Evolutionary conservation across 768 basidiomycete species (phyloP).

Genomic region (Stropharia rugosoannulata): DNA sequence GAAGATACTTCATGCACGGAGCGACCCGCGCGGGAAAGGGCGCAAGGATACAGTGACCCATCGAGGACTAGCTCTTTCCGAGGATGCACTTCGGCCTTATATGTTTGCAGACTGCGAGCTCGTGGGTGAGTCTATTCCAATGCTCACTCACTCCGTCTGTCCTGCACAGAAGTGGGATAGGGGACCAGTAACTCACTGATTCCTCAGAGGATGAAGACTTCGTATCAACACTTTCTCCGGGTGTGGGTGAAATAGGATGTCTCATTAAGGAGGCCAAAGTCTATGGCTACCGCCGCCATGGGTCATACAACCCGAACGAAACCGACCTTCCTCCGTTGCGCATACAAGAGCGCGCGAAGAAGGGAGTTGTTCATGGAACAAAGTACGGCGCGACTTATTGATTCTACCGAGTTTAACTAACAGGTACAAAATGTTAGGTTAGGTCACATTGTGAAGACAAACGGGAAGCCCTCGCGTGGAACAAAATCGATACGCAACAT

Average conservation of each 20-base stretch:
- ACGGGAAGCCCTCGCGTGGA: background rate
- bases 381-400: constrained; percentile 13
- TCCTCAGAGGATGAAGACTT: constrained; percentile 14
- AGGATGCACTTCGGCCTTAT: background rate
- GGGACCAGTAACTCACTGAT: too few species aligned
- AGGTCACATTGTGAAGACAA: constrained; percentile 3
- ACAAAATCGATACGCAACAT: background rate
- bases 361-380: constrained; percentile 24
- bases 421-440: constrained; percentile 6
- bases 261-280: background rate
- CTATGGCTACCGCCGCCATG: background rate
- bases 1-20: background rate
- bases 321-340: constrained; percentile 2
- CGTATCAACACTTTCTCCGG: background rate
- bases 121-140: constrained; percentile 2
- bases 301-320: background rate
- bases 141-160: too few species aligned
- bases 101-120: constrained; percentile 13
- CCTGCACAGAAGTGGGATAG: too few species aligned
- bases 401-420: background rate
- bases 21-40: background rate
- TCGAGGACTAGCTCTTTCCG: constrained; percentile 1
- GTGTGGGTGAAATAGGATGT: constrained; percentile 12
- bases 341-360: constrained; percentile 26
- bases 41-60: constrained; percentile 1